Conservation (phyloP, 768 basidiomycete genomes). For the Mycena galericulata region DNA sequence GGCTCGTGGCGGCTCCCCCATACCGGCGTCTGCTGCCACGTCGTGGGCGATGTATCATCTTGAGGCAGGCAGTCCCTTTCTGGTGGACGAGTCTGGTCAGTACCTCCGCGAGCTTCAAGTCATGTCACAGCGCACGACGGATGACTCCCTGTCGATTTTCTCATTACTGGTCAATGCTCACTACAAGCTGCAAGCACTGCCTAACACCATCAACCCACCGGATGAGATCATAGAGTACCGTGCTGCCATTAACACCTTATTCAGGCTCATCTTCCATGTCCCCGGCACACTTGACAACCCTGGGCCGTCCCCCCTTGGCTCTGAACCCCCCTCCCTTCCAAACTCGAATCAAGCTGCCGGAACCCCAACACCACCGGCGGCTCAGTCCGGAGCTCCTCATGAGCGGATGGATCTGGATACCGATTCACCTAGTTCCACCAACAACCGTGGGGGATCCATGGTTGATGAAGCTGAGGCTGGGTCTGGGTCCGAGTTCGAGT, state of each 20-base stretch:
- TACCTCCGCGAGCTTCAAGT: neutral
- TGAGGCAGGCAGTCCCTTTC: neutral
- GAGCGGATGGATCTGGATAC: neutral
- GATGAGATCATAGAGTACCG: neutral
- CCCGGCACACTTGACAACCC: neutral
- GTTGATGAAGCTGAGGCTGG: neutral
- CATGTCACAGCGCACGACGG: neutral
- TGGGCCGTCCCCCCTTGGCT: neutral
- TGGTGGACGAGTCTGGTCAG: neutral
- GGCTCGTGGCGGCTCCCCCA: neutral
- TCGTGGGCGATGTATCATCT: neutral
- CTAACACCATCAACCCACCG: conserved; percentile 9
- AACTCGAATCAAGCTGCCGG: neutral
- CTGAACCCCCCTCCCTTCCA: neutral
- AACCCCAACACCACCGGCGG: neutral
- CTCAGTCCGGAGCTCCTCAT: neutral
- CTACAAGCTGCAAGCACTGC: neutral
- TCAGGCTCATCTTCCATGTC: neutral
- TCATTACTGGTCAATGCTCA: neutral
- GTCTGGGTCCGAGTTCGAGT: neutral
- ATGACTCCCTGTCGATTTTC: neutral
- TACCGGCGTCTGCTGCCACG: neutral
- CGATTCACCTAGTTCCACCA: neutral
- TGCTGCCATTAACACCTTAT: neutral
- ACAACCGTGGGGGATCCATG: neutral